A percentile compares a stretch with the other conserved stretches of the same genome.
phyloP scores from a whole-genome alignment of 164 flowering plant species.

The Cinnamomum chago region DNA sequence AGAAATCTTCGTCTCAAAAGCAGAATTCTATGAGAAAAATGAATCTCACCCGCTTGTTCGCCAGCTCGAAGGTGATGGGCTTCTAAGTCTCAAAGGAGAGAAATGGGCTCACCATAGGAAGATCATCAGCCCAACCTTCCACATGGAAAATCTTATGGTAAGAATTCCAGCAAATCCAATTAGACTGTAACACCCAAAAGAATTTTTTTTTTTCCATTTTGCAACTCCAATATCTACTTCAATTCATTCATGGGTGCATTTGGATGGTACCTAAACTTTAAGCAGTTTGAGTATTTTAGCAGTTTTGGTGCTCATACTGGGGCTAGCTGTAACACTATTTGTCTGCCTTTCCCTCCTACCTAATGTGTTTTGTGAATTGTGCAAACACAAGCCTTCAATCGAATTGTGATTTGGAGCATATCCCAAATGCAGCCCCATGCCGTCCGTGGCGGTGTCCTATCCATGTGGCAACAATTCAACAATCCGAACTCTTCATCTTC shows the following conservation, averaged over 20 bases:
- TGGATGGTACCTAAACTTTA: background rate
- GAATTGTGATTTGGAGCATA: background rate
- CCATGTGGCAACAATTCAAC: too few species aligned
- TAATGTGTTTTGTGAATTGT: background rate
- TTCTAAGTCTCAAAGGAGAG: constrained; percentile 85
- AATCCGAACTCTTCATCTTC: too few species aligned
- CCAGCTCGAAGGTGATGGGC: constrained; percentile 96
- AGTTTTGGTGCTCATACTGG: background rate
- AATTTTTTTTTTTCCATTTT: too few species aligned
- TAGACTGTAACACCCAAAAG: background rate
- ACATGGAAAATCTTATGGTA: constrained; percentile 96
- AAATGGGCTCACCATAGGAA: constrained; percentile 98
- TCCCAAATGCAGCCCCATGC: too few species aligned
- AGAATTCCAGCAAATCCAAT: background rate
- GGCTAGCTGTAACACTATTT: background rate
- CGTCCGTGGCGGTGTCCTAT: too few species aligned
- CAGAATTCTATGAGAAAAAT: constrained; percentile 78
- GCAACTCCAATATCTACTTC: background rate
- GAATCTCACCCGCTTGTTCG: constrained; percentile 81
- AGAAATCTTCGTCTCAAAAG: constrained; percentile 70
- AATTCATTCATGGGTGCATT: background rate
- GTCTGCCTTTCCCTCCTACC: background rate
- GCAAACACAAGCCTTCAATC: background rate
- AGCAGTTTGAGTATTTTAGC: background rate
- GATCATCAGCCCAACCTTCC: constrained; percentile 82